These are phyloP conservation scores for Jaapia argillacea DNA, from an alignment of 768 basidiomycete species.

Conservation along the genomic window DNA sequence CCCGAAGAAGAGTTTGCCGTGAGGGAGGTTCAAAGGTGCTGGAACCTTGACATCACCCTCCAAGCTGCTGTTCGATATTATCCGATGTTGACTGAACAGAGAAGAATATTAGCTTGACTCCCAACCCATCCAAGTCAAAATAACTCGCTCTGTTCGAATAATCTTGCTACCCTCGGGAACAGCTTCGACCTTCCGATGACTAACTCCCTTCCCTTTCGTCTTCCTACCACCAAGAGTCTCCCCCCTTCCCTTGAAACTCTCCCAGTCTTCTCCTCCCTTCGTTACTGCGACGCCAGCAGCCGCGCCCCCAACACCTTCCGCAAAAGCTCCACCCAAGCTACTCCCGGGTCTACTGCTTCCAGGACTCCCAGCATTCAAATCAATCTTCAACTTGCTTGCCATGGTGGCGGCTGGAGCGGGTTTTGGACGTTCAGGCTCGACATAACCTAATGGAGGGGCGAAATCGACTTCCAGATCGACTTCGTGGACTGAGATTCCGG, in stretches of 20 bases:
- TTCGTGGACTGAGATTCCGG: slow-evolving; percentile 84
- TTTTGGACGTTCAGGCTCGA: slow-evolving; percentile 85
- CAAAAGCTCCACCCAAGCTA: slow-evolving; percentile 59
- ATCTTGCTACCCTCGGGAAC: slow-evolving; percentile 81
- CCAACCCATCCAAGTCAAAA: background rate
- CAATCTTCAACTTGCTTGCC: slow-evolving; percentile 95
- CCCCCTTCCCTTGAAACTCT: slow-evolving; percentile 94
- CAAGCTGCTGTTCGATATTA: slow-evolving; percentile 74
- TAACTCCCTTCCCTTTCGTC: slow-evolving; percentile 93
- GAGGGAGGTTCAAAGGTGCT: slow-evolving; percentile 81
- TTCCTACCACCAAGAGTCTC: slow-evolving; percentile 84
- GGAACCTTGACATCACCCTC: slow-evolving; percentile 75
- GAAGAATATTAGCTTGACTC: slow-evolving; percentile 8
- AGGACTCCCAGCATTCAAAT: slow-evolving; percentile 77
- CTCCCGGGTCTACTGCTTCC: slow-evolving; percentile 79
- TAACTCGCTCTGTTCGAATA: slow-evolving; percentile 76
- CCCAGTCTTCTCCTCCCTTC: slow-evolving; percentile 80
- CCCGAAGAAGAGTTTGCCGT: slow-evolving; percentile 95
- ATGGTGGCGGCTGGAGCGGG: slow-evolving; percentile 79
- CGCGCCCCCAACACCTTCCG: slow-evolving; percentile 35
- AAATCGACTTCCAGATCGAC: slow-evolving; percentile 99
- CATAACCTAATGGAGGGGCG: slow-evolving; percentile 85
- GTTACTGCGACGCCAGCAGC: slow-evolving; percentile 41
- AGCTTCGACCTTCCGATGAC: slow-evolving; percentile 71
- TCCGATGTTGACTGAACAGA: slow-evolving; percentile 67